These are phyloP conservation scores for Herpomyces periplanetae DNA, from an alignment of 2,329 filamentous ascomycete species.

Conservation along the genomic window DNA sequence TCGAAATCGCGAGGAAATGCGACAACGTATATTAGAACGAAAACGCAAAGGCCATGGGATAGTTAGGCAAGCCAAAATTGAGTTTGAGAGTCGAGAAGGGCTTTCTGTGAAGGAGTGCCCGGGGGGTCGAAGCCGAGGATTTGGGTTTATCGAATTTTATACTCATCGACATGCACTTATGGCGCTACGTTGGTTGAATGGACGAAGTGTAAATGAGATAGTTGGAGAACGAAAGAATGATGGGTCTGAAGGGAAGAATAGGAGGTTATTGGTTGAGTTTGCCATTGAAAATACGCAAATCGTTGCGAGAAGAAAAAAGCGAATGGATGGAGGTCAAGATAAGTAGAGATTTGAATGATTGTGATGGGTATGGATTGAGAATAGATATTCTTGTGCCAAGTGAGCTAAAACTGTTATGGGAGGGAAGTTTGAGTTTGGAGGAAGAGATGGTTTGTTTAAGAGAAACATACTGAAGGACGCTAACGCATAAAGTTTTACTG, in stretches of 20 bases:
- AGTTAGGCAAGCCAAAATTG: constrained; percentile 67
- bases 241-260: too few relatives aligned
- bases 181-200: constrained; percentile 75
- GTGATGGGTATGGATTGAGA: too few relatives aligned
- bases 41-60: constrained; percentile 51
- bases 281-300: constrained; percentile 94
- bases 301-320: constrained; percentile 30
- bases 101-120: constrained; percentile 37
- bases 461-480: too few relatives aligned
- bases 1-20: constrained; percentile 40
- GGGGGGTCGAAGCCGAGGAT: constrained; percentile 53
- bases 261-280: constrained; percentile 73
- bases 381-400: too few relatives aligned
- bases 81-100: constrained; percentile 58
- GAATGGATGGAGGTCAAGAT: constrained; percentile 16
- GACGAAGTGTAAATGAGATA: constrained; percentile 16
- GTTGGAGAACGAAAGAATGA: constrained; percentile 33
- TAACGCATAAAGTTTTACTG: too few relatives aligned
- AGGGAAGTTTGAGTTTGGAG: too few relatives aligned
- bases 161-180: constrained; percentile 78
- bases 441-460: too few relatives aligned
- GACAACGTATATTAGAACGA: constrained; percentile 34
- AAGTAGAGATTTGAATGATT: background rate
- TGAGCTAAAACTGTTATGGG: too few relatives aligned
- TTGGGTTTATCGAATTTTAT: constrained; percentile 87